These are phyloP conservation scores for Aureobasidium sp. DNA, from an alignment of 2,329 filamentous ascomycete genomes.

Conservation along the genomic window DNA sequence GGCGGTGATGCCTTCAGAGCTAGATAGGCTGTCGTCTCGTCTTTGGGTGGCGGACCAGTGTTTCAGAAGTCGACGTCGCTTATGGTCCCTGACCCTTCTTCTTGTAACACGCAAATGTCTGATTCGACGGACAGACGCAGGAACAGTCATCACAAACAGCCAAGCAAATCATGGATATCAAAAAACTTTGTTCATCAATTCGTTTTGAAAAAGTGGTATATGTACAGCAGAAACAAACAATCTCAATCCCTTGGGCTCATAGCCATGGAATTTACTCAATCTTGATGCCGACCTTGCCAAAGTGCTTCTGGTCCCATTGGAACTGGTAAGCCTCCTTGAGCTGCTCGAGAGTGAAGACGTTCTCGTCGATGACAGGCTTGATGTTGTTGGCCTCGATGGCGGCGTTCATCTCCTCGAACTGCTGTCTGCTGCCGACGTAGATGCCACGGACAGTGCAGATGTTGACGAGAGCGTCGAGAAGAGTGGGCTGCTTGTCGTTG, in stretches of 20 bases:
- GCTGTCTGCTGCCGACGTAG: conserved; percentile 48
- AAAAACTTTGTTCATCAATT: conserved; percentile 3
- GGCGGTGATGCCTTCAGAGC: too few relatives aligned
- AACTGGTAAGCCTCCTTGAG: conserved; percentile 44
- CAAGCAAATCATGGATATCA: background rate
- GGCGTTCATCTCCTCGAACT: conserved; percentile 54
- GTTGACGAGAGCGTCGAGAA: conserved; percentile 45
- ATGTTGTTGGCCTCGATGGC: conserved; percentile 54
- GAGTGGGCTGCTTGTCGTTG: conserved; percentile 42
- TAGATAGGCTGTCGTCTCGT: too few relatives aligned
- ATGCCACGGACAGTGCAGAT: conserved; percentile 52
- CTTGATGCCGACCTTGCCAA: conserved; percentile 37
- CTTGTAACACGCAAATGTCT: too few relatives aligned
- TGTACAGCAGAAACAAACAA: conserved; percentile 1
- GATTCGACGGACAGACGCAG: too few relatives aligned
- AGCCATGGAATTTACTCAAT: conserved; percentile 25
- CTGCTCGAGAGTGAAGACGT: conserved; percentile 48
- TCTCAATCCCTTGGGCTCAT: background rate
- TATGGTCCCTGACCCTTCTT: background rate
- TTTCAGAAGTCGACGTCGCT: conserved; percentile 3
- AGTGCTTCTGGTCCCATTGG: conserved; percentile 43
- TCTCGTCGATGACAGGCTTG: conserved; percentile 53
- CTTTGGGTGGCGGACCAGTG: background rate
- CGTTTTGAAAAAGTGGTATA: conserved; percentile 5
- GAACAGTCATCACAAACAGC: background rate